Evolutionary conservation across 1,284 basidiomycete genomes (phyloP).

Genomic region (Sphaerobolus stellatus): DNA sequence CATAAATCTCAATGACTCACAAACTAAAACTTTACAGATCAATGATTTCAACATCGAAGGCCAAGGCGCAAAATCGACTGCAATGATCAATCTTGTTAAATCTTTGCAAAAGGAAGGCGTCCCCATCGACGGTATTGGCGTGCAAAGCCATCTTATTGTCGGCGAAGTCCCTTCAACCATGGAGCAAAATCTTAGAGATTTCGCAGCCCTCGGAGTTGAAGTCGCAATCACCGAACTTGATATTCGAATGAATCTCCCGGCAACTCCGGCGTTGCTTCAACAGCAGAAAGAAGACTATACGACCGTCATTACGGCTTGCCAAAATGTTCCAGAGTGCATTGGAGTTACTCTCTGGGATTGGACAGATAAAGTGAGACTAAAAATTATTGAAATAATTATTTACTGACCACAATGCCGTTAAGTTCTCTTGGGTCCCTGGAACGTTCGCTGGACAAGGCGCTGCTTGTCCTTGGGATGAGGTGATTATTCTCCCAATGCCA

Average conservation of each 20-base stretch:
- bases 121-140: conserved; percentile 51
- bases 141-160: conserved; percentile 52
- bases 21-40: not conserved
- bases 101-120: conserved; percentile 40
- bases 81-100: conserved; percentile 46
- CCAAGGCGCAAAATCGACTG: conserved; percentile 42
- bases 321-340: conserved; percentile 43
- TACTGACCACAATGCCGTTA: not conserved
- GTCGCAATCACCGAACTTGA: conserved; percentile 47
- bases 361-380: conserved; percentile 40
- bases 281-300: conserved; percentile 40
- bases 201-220: conserved; percentile 43
- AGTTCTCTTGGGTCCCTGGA: conserved; percentile 40
- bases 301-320: conserved; percentile 47
- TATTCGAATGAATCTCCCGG: conserved; percentile 39
- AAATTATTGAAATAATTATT: not conserved
- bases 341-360: conserved; percentile 50
- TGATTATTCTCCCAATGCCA: conserved; percentile 25
- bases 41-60: conserved; percentile 59
- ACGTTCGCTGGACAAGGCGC: conserved; percentile 50
- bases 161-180: conserved; percentile 27
- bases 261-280: conserved; percentile 13
- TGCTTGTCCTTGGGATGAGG: conserved; percentile 50
- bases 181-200: conserved; percentile 29
- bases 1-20: not conserved